These are phyloP conservation scores for Coemansia sp. DNA, from an alignment of 192 early-diverging fungal species.

Conservation along the genomic window DNA sequence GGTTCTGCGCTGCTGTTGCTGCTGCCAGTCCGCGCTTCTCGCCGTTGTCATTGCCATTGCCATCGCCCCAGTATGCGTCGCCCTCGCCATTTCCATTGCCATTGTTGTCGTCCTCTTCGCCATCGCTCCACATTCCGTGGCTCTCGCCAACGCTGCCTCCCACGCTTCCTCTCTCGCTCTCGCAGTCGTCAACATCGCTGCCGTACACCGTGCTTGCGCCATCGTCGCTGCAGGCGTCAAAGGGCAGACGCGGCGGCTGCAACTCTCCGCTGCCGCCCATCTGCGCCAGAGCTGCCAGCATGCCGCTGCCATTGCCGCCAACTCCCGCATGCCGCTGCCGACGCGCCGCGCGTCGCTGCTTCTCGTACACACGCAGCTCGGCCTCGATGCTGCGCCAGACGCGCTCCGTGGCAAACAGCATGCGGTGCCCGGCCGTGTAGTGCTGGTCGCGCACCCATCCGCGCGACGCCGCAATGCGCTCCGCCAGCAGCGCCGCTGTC, in stretches of 20 bases:
- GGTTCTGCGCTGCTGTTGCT: slow-evolving; percentile 63
- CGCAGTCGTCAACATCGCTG: slow-evolving; percentile 29
- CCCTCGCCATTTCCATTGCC: slow-evolving; percentile 5
- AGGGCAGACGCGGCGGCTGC: slow-evolving; percentile 25
- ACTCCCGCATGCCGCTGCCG: neutral
- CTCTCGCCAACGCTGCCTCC: slow-evolving; percentile 26
- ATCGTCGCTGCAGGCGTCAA: slow-evolving; percentile 22
- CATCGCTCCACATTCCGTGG: slow-evolving; percentile 15
- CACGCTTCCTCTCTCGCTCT: slow-evolving; percentile 14
- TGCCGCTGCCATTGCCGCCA: neutral
- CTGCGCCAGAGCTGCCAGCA: slow-evolving; percentile 10
- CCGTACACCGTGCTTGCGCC: slow-evolving; percentile 37
- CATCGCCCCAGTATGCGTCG: neutral
- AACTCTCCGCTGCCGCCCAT: slow-evolving; percentile 36
- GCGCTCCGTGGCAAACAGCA: slow-evolving; percentile 64
- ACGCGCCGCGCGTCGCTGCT: slow-evolving; percentile 46
- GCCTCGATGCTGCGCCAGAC: slow-evolving; percentile 70
- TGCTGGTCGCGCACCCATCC: slow-evolving; percentile 55
- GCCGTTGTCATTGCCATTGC: neutral
- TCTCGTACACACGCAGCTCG: slow-evolving; percentile 59
- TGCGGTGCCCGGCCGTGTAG: slow-evolving; percentile 57
- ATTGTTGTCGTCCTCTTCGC: slow-evolving; percentile 2
- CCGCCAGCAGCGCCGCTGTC: slow-evolving; percentile 20
- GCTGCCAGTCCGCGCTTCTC: slow-evolving; percentile 15
- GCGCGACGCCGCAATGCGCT: slow-evolving; percentile 39